phyloP scores from a whole-genome alignment of 495 filamentous ascomycete genomes.

The Pseudomonodictys pantanalensis region DNA sequence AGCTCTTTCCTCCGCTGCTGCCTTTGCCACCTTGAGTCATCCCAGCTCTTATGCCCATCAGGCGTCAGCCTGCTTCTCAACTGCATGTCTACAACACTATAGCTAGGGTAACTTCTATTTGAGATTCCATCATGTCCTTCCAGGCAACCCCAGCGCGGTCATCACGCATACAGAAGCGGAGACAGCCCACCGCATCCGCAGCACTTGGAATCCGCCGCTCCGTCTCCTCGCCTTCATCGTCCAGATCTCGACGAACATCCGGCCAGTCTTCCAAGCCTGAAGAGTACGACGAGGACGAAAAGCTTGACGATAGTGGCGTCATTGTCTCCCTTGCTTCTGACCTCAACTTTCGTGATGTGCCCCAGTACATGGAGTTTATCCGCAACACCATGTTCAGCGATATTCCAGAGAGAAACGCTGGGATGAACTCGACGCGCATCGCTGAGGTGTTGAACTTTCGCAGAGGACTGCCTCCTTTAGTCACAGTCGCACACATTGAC shows the following conservation, averaged over 20 bases:
- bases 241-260: constrained; percentile 27
- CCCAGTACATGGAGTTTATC: constrained; percentile 62
- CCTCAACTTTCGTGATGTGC: constrained; percentile 59
- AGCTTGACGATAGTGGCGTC: constrained; percentile 57
- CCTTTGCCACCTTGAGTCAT: neutral
- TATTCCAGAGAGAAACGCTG: constrained; percentile 59
- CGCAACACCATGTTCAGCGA: constrained; percentile 64
- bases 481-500: constrained; percentile 69
- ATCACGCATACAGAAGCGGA: constrained; percentile 22
- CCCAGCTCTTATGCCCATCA: too few species aligned
- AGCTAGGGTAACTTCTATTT: too few species aligned
- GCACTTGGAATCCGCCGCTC: constrained; percentile 15
- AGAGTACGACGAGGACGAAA: constrained; percentile 37
- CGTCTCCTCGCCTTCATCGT: constrained; percentile 18
- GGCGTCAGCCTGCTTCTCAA: too few species aligned
- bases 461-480: constrained; percentile 62
- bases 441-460: constrained; percentile 69
- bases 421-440: constrained; percentile 72
- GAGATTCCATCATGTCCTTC: constrained; percentile 17
- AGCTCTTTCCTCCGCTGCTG: neutral
- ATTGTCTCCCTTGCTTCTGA: constrained; percentile 52
- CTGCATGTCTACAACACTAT: too few species aligned
- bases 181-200: constrained; percentile 2
- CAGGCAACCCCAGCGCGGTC: constrained; percentile 25
- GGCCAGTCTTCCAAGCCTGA: neutral